Evolutionary conservation across 768 basidiomycete genomes (phyloP).

Genomic region (Cyclocybe aegerita): DNA sequence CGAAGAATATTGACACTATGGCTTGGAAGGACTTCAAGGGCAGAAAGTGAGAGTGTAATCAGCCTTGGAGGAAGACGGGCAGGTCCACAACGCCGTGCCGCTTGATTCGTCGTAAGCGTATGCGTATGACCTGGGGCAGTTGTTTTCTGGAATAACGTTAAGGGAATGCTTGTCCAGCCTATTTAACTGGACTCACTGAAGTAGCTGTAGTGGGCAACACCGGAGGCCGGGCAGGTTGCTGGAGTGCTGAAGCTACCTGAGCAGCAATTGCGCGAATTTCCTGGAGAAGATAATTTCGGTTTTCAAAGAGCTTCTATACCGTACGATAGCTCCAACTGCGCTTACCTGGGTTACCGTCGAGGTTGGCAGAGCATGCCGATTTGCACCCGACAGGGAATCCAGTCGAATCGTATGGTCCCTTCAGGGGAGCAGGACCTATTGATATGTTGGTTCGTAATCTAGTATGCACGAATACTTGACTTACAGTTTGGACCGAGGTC

Average conservation of each 20-base stretch:
- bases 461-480: not conserved
- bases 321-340: not conserved
- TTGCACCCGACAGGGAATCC: constrained; percentile 62
- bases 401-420: constrained; percentile 50
- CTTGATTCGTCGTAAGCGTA: constrained; percentile 57
- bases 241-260: constrained; percentile 52
- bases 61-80: constrained; percentile 36
- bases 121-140: constrained; percentile 49
- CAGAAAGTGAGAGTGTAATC: constrained; percentile 54
- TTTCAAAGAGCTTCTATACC: not conserved
- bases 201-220: constrained; percentile 37
- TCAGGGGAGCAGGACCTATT: constrained; percentile 37
- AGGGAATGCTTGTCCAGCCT: not conserved
- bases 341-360: constrained; percentile 41
- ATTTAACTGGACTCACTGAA: constrained; percentile 24
- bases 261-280: constrained; percentile 66
- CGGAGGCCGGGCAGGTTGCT: constrained; percentile 54
- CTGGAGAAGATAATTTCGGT: constrained; percentile 21
- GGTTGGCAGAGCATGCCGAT: constrained; percentile 50
- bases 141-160: constrained; percentile 23
- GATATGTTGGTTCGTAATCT: too few relatives aligned
- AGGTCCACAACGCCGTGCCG: constrained; percentile 54
- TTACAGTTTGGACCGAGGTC: constrained; percentile 61
- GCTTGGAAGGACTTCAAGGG: constrained; percentile 23
- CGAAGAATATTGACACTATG: not conserved